These are phyloP conservation scores for Poronia punctata DNA, from an alignment of 495 filamentous ascomycete genomes.

Conservation along the genomic window DNA sequence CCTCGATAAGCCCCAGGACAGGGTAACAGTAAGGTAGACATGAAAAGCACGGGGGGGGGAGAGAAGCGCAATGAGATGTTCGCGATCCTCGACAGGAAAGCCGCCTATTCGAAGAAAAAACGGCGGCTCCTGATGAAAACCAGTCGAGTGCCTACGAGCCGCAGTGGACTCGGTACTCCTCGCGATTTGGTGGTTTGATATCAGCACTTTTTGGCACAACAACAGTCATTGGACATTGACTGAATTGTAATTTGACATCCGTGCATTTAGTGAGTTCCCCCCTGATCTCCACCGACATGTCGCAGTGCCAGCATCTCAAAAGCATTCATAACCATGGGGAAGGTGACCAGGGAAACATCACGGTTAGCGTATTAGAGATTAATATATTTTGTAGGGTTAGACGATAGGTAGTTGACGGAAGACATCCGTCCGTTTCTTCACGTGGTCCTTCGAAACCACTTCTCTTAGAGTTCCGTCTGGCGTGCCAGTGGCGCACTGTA, in stretches of 20 bases:
- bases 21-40: background rate
- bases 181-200: conserved; percentile 34
- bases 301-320: background rate
- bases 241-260: conserved; percentile 99
- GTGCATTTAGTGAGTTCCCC: conserved; percentile 51
- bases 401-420: too few species aligned
- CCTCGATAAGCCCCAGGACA: background rate
- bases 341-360: too few species aligned
- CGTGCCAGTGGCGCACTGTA: conserved; percentile 3
- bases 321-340: background rate
- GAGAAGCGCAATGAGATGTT: conserved; percentile 10
- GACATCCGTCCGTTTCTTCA: too few species aligned
- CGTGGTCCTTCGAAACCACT: too few species aligned
- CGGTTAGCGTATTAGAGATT: too few species aligned
- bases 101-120: conserved; percentile 10
- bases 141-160: conserved; percentile 23
- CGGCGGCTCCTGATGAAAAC: conserved; percentile 11
- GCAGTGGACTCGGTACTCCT: conserved; percentile 26
- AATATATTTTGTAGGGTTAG: too few species aligned
- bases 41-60: background rate
- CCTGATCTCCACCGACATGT: background rate
- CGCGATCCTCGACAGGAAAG: conserved; percentile 22
- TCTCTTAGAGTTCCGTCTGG: too few species aligned
- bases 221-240: conserved; percentile 67
- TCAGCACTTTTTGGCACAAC: conserved; percentile 86